Percentiles rank a stretch among this genome's conserved stretches.
These are phyloP conservation scores for Mentha longifolia DNA, from an alignment of 257 asterid genomes.

Conservation along the genomic window DNA sequence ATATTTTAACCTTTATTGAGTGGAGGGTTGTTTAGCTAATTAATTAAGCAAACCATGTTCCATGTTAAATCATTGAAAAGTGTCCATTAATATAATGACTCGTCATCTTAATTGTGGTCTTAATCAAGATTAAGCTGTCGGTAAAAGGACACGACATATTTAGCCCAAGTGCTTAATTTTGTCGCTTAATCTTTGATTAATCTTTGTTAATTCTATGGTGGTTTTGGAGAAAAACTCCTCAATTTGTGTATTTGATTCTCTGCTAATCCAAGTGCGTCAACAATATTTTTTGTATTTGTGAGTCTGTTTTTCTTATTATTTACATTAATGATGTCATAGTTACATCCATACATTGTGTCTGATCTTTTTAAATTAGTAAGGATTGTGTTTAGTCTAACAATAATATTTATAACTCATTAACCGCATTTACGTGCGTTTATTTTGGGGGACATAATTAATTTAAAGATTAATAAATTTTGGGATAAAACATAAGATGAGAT, in stretches of 20 bases:
- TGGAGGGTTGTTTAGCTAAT: constrained; percentile 34
- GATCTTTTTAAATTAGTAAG: too few relatives aligned
- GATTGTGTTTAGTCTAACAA: too few relatives aligned
- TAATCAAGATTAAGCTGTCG: constrained; percentile 42
- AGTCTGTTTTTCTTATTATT: background rate
- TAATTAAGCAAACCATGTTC: constrained; percentile 44
- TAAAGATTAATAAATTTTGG: too few relatives aligned
- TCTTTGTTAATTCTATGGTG: constrained; percentile 11
- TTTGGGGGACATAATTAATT: too few relatives aligned
- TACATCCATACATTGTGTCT: too few relatives aligned
- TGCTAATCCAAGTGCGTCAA: too few relatives aligned
- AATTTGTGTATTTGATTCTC: too few relatives aligned
- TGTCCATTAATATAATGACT: constrained; percentile 30
- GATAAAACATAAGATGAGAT: too few relatives aligned
- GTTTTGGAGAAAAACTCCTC: constrained; percentile 10
- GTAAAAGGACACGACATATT: constrained; percentile 35
- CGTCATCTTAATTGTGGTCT: constrained; percentile 36
- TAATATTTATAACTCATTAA: too few relatives aligned
- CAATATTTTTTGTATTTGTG: background rate
- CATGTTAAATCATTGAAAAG: constrained; percentile 34
- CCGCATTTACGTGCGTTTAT: too few relatives aligned
- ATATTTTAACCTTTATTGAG: constrained; percentile 3
- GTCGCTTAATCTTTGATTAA: constrained; percentile 21
- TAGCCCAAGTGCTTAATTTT: constrained; percentile 21
- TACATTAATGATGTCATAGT: too few relatives aligned